Conservation (phyloP, 306 rosid species). For the Fragaria iinumae region DNA sequence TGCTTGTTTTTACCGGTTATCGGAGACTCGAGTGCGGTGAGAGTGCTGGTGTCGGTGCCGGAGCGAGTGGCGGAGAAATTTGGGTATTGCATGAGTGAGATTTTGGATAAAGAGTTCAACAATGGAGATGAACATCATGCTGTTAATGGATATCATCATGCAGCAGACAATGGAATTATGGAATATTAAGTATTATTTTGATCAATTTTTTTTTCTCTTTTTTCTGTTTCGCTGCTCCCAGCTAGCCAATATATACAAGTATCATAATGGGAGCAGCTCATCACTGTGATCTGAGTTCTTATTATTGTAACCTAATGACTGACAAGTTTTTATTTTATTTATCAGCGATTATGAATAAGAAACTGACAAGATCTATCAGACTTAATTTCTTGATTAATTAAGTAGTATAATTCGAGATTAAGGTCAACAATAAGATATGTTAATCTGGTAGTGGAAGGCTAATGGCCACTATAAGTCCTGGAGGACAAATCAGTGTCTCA, state of each 20-base stretch:
- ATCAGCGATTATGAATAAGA: not conserved
- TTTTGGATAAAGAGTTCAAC: conserved; percentile 20
- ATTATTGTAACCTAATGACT: not conserved
- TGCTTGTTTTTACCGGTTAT: conserved; percentile 75
- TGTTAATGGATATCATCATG: conserved; percentile 26
- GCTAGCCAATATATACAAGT: not conserved
- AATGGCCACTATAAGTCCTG: not conserved
- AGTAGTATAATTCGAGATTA: not conserved
- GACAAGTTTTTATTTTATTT: not conserved
- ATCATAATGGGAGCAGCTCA: conserved; percentile 6
- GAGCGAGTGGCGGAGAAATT: conserved; percentile 53
- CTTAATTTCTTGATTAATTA: not conserved
- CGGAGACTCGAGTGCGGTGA: conserved; percentile 47
- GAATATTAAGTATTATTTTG: not conserved
- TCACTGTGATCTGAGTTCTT: not conserved
- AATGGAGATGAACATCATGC: conserved; percentile 13
- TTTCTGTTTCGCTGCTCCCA: not conserved
- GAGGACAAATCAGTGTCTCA: not conserved
- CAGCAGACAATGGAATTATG: conserved; percentile 21
- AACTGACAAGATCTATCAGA: not conserved
- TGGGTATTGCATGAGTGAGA: conserved; percentile 40
- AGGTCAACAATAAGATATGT: not conserved
- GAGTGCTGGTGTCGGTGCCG: conserved; percentile 72
- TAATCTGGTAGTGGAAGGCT: not conserved
- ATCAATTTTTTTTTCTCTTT: not conserved